These are phyloP conservation scores for Kodamaea sagamina DNA, from an alignment of 805 yeast genomes.

Conservation along the genomic window DNA sequence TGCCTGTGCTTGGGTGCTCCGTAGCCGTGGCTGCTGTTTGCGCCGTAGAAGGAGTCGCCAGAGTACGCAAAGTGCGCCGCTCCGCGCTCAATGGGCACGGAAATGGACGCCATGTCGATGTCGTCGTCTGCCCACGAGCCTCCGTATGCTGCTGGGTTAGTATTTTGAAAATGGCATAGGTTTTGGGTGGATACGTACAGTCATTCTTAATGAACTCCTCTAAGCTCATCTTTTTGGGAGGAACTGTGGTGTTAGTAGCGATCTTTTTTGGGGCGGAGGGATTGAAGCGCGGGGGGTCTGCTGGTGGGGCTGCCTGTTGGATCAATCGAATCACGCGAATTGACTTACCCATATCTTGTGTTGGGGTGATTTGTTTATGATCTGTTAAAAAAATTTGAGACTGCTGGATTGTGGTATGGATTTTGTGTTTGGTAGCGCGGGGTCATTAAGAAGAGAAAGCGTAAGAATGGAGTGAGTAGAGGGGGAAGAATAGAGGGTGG, in stretches of 20 bases:
- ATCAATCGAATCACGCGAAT: neutral
- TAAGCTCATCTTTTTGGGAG: conserved; percentile 49
- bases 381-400: conserved; percentile 9
- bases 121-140: conserved; percentile 53
- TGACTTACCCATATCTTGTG: conserved; percentile 15
- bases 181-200: conserved; percentile 42
- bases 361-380: conserved; percentile 11
- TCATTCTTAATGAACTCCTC: conserved; percentile 48
- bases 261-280: neutral
- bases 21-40: conserved; percentile 9
- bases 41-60: conserved; percentile 7
- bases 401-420: neutral
- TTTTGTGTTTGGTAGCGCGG: conserved; percentile 8
- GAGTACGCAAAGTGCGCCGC: conserved; percentile 8
- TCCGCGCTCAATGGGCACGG: conserved; percentile 42
- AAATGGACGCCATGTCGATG: conserved; percentile 45
- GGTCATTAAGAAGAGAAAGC: neutral
- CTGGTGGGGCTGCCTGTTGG: too few relatives aligned
- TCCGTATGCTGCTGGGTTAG: conserved; percentile 39
- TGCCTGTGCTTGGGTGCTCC: conserved; percentile 16
- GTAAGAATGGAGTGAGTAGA: neutral
- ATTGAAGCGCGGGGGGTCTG: too few relatives aligned
- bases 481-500: neutral
- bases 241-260: conserved; percentile 23
- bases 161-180: conserved; percentile 8